Evolutionary conservation across 2,329 filamentous ascomycete genomes (phyloP).

Genomic region (Fusarium sublunatum): DNA sequence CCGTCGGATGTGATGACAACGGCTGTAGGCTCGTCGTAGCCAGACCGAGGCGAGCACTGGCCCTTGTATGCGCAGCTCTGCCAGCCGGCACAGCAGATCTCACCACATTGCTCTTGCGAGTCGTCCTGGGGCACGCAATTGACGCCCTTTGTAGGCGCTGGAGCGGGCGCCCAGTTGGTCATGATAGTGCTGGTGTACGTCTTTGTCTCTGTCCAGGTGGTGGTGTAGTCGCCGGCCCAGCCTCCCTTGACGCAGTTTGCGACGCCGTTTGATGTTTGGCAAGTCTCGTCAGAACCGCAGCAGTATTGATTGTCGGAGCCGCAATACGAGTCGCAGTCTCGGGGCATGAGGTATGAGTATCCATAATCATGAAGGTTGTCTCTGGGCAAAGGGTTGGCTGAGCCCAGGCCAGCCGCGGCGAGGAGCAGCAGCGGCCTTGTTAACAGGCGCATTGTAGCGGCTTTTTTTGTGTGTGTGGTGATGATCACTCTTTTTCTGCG

Average conservation of each 20-base stretch:
- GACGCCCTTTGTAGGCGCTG: conserved; percentile 56
- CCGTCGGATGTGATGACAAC: conserved; percentile 60
- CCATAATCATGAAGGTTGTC: conserved; percentile 61
- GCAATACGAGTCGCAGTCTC: conserved; percentile 64
- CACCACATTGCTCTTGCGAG: conserved; percentile 72
- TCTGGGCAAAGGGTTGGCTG: conserved; percentile 62
- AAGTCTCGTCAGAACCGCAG: conserved; percentile 61
- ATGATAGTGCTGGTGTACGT: conserved; percentile 70
- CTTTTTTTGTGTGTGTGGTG: conserved; percentile 8
- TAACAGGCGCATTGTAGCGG: conserved; percentile 41
- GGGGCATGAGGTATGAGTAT: conserved; percentile 62
- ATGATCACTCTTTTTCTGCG: conserved; percentile 6
- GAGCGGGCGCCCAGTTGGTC: conserved; percentile 60
- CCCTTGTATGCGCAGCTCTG: conserved; percentile 73
- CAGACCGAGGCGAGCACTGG: conserved; percentile 67
- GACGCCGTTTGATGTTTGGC: conserved; percentile 62
- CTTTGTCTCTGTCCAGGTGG: conserved; percentile 70
- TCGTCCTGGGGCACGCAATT: conserved; percentile 63
- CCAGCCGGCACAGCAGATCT: conserved; percentile 75
- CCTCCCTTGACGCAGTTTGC: conserved; percentile 60
- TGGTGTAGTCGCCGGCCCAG: conserved; percentile 58
- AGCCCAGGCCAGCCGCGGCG: conserved; percentile 48
- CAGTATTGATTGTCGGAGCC: conserved; percentile 67
- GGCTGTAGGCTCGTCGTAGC: conserved; percentile 57
- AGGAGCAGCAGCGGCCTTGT: conserved; percentile 54